phyloP scores from a whole-genome alignment of 768 basidiomycete genomes.

The Auriculariales sp. region DNA sequence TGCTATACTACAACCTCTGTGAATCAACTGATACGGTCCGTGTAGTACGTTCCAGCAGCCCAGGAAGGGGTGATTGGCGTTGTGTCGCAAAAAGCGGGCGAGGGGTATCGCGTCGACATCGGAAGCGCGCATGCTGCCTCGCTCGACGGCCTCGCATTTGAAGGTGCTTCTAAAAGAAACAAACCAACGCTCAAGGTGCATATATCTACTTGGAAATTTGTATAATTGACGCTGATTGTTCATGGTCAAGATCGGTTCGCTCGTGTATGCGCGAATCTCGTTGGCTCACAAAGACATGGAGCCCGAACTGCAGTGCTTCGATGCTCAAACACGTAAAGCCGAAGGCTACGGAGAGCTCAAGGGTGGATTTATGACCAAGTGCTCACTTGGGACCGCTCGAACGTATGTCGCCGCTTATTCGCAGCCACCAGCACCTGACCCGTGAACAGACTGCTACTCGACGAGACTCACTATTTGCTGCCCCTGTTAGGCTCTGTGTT shows the following conservation, averaged over 20 bases:
- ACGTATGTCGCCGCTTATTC: constrained; percentile 17
- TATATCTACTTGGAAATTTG: neutral
- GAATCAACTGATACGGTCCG: constrained; percentile 1
- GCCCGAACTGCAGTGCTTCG: constrained; percentile 92
- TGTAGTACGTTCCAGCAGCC: constrained; percentile 77
- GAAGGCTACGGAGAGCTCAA: constrained; percentile 91
- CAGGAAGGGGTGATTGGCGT: constrained; percentile 85
- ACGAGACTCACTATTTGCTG: constrained; percentile 70
- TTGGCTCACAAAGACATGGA: constrained; percentile 97
- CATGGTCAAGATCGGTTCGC: constrained; percentile 57
- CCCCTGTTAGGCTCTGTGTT: constrained; percentile 67
- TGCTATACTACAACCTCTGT: constrained; percentile 9
- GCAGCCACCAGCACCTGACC: constrained; percentile 1
- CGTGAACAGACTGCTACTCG: constrained; percentile 43
- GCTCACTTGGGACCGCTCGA: constrained; percentile 81
- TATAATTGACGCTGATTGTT: constrained; percentile 4
- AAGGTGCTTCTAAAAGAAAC: constrained; percentile 89
- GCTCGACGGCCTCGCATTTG: constrained; percentile 85
- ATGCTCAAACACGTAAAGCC: constrained; percentile 81
- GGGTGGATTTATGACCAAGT: constrained; percentile 69
- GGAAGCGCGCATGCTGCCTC: constrained; percentile 76
- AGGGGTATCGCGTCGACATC: constrained; percentile 89
- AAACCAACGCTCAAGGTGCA: constrained; percentile 82
- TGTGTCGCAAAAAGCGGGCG: constrained; percentile 50
- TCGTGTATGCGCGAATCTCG: constrained; percentile 86